Evolutionary conservation across 495 filamentous ascomycete genomes (phyloP).

Genomic region (Symbiotaphrina buchneri): DNA sequence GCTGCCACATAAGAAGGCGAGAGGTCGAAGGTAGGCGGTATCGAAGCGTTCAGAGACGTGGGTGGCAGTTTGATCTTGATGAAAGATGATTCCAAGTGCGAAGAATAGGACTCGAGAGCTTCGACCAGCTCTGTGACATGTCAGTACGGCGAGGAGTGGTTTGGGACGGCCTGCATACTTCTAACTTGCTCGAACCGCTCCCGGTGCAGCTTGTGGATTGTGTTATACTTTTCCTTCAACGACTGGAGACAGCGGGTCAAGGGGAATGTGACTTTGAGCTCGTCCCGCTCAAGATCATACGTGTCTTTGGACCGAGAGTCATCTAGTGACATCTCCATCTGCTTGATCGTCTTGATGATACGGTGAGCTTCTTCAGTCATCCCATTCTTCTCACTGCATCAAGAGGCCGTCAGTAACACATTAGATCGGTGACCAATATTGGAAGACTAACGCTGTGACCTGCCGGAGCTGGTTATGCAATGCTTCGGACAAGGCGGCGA

Average conservation of each 20-base stretch:
- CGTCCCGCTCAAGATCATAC: slow-evolving; percentile 36
- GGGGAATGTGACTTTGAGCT: slow-evolving; percentile 56
- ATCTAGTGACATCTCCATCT: slow-evolving; percentile 82
- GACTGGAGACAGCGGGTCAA: slow-evolving; percentile 51
- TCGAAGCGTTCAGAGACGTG: slow-evolving; percentile 45
- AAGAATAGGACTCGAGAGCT: slow-evolving; percentile 84
- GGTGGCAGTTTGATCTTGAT: slow-evolving; percentile 66
- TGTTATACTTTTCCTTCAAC: slow-evolving; percentile 67
- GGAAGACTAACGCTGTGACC: slow-evolving; percentile 36
- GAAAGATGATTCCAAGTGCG: slow-evolving; percentile 74
- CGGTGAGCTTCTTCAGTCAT: slow-evolving; percentile 71
- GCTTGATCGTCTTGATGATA: slow-evolving; percentile 62
- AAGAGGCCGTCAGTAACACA: slow-evolving; percentile 3
- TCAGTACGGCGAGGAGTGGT: slow-evolving; percentile 6
- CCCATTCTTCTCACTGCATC: slow-evolving; percentile 56
- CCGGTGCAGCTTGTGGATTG: slow-evolving; percentile 56
- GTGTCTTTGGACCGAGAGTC: slow-evolving; percentile 40
- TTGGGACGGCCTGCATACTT: no score
- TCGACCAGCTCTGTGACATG: slow-evolving; percentile 52
- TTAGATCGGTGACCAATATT: neutral
- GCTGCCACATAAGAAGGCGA: slow-evolving; percentile 70
- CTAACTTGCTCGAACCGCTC: slow-evolving; percentile 88
- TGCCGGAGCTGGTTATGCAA: slow-evolving; percentile 62
- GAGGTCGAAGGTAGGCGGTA: slow-evolving; percentile 66
- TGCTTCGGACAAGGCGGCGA: slow-evolving; percentile 68